These are phyloP conservation scores for Chrysanthemum makinoi DNA, from an alignment of 129 eudicot genomes.

Conservation along the genomic window DNA sequence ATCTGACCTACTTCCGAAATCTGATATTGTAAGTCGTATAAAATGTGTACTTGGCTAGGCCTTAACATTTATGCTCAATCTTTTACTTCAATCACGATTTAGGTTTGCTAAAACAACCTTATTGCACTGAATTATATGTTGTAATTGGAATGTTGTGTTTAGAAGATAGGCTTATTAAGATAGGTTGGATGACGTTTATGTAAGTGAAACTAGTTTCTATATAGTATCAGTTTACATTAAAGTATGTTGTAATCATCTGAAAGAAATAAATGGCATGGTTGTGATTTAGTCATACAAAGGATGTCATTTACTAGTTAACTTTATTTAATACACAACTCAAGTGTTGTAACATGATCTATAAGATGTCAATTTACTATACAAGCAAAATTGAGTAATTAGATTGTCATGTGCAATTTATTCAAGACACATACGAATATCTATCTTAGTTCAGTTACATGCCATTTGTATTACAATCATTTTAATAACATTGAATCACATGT, in stretches of 20 bases:
- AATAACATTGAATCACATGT: too few species aligned
- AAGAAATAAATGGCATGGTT: neutral
- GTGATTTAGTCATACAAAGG: neutral
- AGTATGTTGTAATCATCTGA: constrained; percentile 2
- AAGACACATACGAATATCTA: neutral
- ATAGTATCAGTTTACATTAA: constrained; percentile 9
- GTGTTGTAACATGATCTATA: neutral
- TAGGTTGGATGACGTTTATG: neutral
- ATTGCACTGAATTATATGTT: neutral
- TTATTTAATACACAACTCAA: constrained; percentile 8
- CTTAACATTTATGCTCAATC: too few species aligned
- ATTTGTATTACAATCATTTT: constrained; percentile 5
- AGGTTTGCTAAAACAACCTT: neutral
- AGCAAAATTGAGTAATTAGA: constrained; percentile 5
- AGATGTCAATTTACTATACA: neutral
- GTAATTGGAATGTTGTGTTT: neutral
- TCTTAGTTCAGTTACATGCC: constrained; percentile 10
- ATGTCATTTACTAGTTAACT: constrained; percentile 13
- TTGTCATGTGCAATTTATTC: constrained; percentile 10
- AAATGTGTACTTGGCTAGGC: too few species aligned
- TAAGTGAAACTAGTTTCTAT: neutral
- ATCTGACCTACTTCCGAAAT: too few species aligned
- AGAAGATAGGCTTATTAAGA: neutral
- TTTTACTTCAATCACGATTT: too few species aligned
- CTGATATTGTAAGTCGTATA: too few species aligned